Conservation (phyloP, 352 stramenopile species). For the Blastocystis sp. region DNA sequence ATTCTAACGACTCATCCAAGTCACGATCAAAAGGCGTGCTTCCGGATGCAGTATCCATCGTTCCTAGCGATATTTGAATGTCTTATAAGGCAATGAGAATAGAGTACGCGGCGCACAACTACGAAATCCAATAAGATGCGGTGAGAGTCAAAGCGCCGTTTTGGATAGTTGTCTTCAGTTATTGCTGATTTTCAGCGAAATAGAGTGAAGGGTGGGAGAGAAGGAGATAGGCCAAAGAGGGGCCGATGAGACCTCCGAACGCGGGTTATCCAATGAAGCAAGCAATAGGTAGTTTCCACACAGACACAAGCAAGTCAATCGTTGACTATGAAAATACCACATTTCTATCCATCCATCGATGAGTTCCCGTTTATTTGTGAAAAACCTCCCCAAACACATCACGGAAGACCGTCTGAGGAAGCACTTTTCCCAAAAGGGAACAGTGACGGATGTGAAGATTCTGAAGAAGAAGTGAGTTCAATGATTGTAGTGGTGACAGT, state of each 20-base stretch:
- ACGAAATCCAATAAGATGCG: background rate
- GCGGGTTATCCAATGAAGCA: no score
- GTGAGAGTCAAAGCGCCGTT: background rate
- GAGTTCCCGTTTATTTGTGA: conserved; percentile 60
- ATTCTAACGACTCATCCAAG: background rate
- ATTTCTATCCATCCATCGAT: background rate
- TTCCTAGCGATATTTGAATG: background rate
- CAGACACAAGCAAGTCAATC: no score
- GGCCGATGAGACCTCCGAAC: no score
- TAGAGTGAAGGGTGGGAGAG: background rate
- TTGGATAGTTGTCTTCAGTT: background rate
- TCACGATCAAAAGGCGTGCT: background rate
- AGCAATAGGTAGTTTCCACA: no score
- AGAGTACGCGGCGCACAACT: background rate
- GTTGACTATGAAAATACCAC: background rate
- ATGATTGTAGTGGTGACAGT: background rate
- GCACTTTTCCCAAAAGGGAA: conserved; percentile 52
- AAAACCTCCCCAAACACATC: conserved; percentile 61
- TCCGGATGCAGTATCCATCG: background rate
- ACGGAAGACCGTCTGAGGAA: conserved; percentile 59
- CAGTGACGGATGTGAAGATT: conserved; percentile 61
- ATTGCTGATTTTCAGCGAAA: background rate
- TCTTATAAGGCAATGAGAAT: background rate
- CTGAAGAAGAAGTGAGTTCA: conserved; percentile 59
- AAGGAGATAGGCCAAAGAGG: background rate